These are phyloP conservation scores for Castanea mollissima DNA, from an alignment of 306 rosid genomes.

Conservation along the genomic window DNA sequence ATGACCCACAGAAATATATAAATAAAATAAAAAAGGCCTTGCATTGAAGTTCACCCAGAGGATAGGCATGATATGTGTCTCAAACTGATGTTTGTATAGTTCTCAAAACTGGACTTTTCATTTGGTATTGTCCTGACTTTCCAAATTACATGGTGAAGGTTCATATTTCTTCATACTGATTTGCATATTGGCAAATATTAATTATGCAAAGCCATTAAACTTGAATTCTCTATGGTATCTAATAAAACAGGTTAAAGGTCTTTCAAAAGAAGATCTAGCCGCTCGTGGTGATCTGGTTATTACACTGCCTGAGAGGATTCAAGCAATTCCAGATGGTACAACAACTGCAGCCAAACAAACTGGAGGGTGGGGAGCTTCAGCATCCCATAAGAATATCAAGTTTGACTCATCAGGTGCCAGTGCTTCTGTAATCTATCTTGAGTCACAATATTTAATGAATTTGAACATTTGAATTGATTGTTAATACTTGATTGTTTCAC, in stretches of 20 bases:
- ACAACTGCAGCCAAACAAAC: slow-evolving; percentile 37
- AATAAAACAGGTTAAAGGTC: slow-evolving; percentile 67
- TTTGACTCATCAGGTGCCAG: slow-evolving; percentile 60
- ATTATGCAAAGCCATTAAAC: neutral
- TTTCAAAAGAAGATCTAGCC: slow-evolving; percentile 61
- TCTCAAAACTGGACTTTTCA: neutral
- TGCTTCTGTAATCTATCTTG: neutral
- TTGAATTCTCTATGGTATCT: slow-evolving; percentile 14
- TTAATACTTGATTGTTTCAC: slow-evolving; percentile 6
- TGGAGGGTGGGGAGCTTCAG: slow-evolving; percentile 44
- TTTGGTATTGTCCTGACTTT: neutral
- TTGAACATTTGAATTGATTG: slow-evolving; percentile 7
- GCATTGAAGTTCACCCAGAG: neutral
- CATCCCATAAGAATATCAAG: slow-evolving; percentile 51
- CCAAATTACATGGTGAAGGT: neutral
- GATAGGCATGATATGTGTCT: neutral
- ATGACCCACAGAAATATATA: neutral
- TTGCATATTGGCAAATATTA: neutral
- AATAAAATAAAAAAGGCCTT: neutral
- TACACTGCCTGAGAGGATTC: slow-evolving; percentile 72
- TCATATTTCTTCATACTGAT: slow-evolving; percentile 8
- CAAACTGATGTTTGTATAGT: neutral
- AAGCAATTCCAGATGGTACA: slow-evolving; percentile 77
- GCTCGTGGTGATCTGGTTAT: slow-evolving; percentile 57
- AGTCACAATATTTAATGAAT: neutral